Base-by-base conservation (phyloP, 73 alveolate species). In the Diophrys appendiculata region DNA sequence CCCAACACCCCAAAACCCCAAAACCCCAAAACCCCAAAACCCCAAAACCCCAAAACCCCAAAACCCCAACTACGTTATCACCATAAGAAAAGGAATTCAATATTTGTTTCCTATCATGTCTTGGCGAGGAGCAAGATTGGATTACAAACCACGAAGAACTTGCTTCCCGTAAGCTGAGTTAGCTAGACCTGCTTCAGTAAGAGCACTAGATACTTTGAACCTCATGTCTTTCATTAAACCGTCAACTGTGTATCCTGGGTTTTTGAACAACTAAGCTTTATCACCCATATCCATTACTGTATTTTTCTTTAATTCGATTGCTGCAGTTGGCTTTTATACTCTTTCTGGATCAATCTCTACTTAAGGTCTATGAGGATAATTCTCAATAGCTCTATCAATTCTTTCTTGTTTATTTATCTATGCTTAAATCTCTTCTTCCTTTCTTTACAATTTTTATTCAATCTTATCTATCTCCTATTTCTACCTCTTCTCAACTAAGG, bases 181-280 rank as follows among this genome's bases (percentile, higher is more conserved):
- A 55, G 80, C 55, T 52, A 94, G 81, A 2, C 99, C 99, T 5
- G 99, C 99, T 75, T 90, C 97, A 65, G 87, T 85, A 53, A 94
- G 79, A 14, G 97, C 97, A 8, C 97, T 76, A 75, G 96, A 82
- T 24, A 94, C 94, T 80, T 87, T 94, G 87, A 85, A 94, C 87
- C 99, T 92, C 81, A 94, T 90, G 75, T 94, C 99, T 80, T 94
- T 92, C 99, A 94, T 94, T 52, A 94, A 83, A 30, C 88, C 89
- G 55, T 94, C 97, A 52, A 92, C 94, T 52, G 94, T 94, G 75
- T 75, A 94, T 24, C 99, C 99, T 68, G 90, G 96, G 76, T 92
- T 93, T 70, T 91, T 78, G 83, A 93, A 92, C 35, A 94, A 71
- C 52, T 83, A 80, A 43, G 87, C 99, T 73, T 94, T 81, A 87